Percentiles rank a stretch among this genome's conserved stretches.
These are phyloP conservation scores for Carallia pectinifolia DNA, from an alignment of 345 rosid genomes.

Conservation along the genomic window DNA sequence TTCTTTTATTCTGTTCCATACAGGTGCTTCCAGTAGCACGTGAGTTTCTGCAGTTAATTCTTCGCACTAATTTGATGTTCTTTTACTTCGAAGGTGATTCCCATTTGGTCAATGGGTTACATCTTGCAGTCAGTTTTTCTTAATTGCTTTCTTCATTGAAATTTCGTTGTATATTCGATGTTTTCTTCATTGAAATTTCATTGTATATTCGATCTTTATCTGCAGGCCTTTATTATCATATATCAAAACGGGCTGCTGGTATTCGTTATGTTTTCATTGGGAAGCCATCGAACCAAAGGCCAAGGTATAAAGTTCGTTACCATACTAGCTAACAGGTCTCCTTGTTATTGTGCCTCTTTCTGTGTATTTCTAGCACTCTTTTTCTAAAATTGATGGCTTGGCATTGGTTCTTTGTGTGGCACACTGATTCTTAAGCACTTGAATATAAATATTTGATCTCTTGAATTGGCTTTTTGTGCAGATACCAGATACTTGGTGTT, in stretches of 20 bases:
- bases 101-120: conserved; percentile 10
- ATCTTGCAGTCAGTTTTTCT: background rate
- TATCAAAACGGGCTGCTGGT: conserved; percentile 84
- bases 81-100: conserved; percentile 94
- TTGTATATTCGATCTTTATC: background rate
- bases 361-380: background rate
- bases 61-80: conserved; percentile 89
- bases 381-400: background rate
- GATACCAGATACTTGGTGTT: conserved; percentile 88
- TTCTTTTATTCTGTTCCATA: conserved; percentile 10
- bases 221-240: conserved; percentile 85
- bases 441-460: background rate
- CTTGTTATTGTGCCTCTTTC: conserved; percentile 1
- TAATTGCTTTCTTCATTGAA: background rate
- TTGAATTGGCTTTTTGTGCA: conserved; percentile 34
- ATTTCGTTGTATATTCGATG: no score
- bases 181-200: background rate
- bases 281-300: conserved; percentile 88
- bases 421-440: background rate
- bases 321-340: conserved; percentile 8
- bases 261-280: conserved; percentile 87
- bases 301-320: conserved; percentile 48
- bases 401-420: background rate
- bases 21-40: conserved; percentile 79
- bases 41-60: conserved; percentile 71